Evolutionary conservation across 148 eudicot genomes (phyloP).

Genomic region (Persicaria maculosa): DNA sequence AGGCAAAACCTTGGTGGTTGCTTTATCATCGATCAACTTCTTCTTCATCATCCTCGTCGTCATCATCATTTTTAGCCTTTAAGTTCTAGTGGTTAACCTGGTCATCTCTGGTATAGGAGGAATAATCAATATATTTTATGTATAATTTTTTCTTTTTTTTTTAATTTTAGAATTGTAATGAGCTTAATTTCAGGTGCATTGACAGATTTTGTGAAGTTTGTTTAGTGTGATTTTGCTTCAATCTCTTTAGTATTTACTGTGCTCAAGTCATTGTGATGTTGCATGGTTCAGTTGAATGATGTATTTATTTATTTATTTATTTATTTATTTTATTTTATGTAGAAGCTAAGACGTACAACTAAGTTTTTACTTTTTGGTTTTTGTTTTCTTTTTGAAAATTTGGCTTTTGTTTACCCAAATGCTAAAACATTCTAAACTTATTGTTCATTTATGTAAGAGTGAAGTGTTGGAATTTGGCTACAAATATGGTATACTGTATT

Average conservation of each 20-base stretch:
- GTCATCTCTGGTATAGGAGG: constrained; percentile 1
- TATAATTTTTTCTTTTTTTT: background rate
- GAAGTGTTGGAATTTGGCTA: no score
- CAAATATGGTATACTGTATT: no score
- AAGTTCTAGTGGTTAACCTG: background rate
- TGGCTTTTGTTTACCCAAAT: background rate
- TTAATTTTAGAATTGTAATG: background rate
- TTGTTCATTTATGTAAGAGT: background rate
- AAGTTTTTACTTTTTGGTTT: background rate
- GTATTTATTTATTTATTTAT: background rate
- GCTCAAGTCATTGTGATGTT: background rate
- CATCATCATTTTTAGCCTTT: background rate
- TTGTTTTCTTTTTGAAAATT: background rate
- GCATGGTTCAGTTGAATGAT: background rate
- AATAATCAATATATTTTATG: background rate
- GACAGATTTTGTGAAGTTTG: background rate
- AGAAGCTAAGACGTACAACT: background rate
- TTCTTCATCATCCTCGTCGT: background rate
- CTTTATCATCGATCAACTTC: no score
- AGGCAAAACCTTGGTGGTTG: background rate
- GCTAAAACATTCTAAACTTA: background rate
- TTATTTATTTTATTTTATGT: no score
- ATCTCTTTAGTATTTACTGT: background rate
- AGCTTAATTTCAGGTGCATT: constrained; percentile 8
- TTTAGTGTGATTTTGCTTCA: background rate